Percentiles rank a stretch among this genome's conserved stretches.
Evolutionary conservation across 225 moss, liverwort and hornwort species (phyloP).

Genomic region (Thuidium tamariscinum): DNA sequence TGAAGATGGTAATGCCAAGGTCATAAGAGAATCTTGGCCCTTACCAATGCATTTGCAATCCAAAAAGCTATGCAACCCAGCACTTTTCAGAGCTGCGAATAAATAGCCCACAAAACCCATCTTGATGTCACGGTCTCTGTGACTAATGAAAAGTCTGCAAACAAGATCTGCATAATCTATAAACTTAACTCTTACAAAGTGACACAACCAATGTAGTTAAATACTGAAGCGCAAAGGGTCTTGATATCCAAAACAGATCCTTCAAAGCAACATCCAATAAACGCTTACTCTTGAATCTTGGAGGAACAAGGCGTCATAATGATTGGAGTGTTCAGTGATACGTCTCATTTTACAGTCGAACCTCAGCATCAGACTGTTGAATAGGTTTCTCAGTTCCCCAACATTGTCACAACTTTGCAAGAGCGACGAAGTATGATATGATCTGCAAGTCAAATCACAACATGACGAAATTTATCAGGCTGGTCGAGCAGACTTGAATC

Average conservation of each 20-base stretch:
- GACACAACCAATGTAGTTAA: neutral
- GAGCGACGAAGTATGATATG: neutral
- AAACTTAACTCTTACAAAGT: neutral
- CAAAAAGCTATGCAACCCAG: neutral
- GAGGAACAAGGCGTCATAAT: neutral
- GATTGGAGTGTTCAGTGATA: neutral
- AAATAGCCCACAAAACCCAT: neutral
- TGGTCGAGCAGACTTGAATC: neutral
- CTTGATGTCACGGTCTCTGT: neutral
- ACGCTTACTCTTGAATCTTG: neutral
- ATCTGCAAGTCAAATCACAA: neutral
- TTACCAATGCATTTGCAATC: neutral
- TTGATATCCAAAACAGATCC: neutral
- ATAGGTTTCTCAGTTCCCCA: neutral
- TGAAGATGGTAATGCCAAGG: too few species aligned
- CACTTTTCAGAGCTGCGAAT: neutral
- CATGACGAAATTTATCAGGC: neutral
- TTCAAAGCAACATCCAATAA: neutral
- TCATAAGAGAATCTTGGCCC: neutral
- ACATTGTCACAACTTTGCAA: neutral
- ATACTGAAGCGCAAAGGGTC: neutral
- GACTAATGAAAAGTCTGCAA: neutral
- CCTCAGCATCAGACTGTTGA: neutral
- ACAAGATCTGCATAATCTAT: neutral
- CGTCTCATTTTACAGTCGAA: neutral